Conservation (phyloP, 768 basidiomycete species). For the Daedaleopsis nitida region DNA sequence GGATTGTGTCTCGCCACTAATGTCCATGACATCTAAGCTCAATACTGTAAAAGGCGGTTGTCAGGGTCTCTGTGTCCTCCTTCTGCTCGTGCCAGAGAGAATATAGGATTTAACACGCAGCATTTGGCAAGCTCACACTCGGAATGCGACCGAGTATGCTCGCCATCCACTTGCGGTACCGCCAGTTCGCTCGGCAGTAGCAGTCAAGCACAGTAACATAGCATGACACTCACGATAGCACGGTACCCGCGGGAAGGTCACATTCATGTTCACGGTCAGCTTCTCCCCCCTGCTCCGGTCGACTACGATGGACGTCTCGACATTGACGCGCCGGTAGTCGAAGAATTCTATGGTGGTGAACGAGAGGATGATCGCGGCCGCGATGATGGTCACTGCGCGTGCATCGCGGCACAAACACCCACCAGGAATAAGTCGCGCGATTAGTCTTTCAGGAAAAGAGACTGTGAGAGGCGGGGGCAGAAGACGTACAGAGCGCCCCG, state of each 20-base stretch:
- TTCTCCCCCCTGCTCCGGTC: conserved; percentile 96
- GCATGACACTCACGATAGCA: conserved; percentile 82
- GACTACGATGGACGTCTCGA: conserved; percentile 92
- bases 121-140: neutral
- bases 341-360: conserved; percentile 94
- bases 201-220: too few species aligned
- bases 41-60: conserved; percentile 60
- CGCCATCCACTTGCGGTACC: neutral
- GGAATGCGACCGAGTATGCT: neutral
- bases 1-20: conserved; percentile 92
- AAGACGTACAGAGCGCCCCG: conserved; percentile 77
- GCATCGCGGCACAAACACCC: conserved; percentile 8
- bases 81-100: too few species aligned
- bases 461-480: neutral
- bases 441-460: neutral
- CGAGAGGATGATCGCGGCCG: conserved; percentile 88
- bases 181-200: neutral
- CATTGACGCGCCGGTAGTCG: conserved; percentile 85
- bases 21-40: conserved; percentile 97
- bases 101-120: neutral
- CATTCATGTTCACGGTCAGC: conserved; percentile 85
- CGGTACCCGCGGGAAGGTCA: conserved; percentile 95
- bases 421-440: neutral
- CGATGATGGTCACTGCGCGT: conserved; percentile 81
- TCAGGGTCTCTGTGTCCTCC: neutral